Evolutionary conservation across 2,329 filamentous ascomycete species (phyloP), one percentile per base, ranked within the genome.

Genomic region (Didymella pomorum): DNA sequence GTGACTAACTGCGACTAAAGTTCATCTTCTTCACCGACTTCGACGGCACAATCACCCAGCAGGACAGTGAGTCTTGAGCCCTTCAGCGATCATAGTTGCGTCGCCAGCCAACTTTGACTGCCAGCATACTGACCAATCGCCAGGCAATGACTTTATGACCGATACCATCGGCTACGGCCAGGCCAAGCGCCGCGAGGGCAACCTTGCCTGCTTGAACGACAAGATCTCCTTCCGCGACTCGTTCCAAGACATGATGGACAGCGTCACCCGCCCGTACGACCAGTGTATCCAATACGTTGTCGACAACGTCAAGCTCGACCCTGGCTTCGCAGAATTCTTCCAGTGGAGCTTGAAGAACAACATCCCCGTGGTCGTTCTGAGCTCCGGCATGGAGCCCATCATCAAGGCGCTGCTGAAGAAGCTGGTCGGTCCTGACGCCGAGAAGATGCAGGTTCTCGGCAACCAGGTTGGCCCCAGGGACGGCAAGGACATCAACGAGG

Each of bases 21-120:
- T 91, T 92, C 82, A 93, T 99, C 82, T 97, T 99, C 86, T 98
- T 98, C 83, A 97, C 93, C 68, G 95, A 99, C 81, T 98, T 98
- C 76, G 95, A 99, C 79, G 95, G 95, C 72, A 98, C 93, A 52
- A 94, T 97, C 76, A 97, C 94, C 47, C 84, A 87, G 56, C 81
- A 86, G 71, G 87, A 89, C 77, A 87, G 85, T 85, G 71, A 73
- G 83, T 80, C 47, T 55, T 58, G 51, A 60, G 37, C 37, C 41
- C 44, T 46, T 41, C 44, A 41, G 44, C 46, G 55, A 26, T 49
- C 20, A 50, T 23, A 58, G 56, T 61, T 60, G 58, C 62, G 60
- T 57, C 46, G 46, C 60, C 62, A 55, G 5, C 33, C 53, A 52
- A 18, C 16, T 12, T 16, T 20, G 2, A 37, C 20, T 39, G n/a